phyloP scores from a whole-genome alignment of 768 basidiomycete species.

The Kwoniella europaea region DNA sequence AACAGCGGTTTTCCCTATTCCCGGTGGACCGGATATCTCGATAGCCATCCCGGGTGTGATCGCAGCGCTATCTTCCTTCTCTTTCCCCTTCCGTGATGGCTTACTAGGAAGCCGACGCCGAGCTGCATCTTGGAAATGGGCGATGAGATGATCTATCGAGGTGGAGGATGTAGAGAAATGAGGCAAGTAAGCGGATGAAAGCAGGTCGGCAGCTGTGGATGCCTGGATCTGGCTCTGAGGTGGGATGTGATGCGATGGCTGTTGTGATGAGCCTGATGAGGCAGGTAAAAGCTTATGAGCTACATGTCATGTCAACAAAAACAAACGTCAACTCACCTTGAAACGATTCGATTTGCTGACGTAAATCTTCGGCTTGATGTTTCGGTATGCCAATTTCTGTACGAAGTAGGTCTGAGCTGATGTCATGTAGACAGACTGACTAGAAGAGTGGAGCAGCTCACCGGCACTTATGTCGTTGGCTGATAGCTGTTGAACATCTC shows the following conservation, averaged over 20 bases:
- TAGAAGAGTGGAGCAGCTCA: conserved; percentile 19
- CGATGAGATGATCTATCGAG: conserved; percentile 46
- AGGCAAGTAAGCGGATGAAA: conserved; percentile 21
- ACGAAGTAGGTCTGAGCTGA: no score
- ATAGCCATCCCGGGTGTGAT: conserved; percentile 49
- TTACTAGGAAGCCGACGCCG: not conserved
- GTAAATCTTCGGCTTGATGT: conserved; percentile 43
- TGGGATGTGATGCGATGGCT: not conserved
- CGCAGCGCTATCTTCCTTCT: conserved; percentile 26
- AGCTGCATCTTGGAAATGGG: not conserved
- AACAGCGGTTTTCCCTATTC: conserved; percentile 51
- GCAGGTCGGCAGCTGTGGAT: conserved; percentile 34
- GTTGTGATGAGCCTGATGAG: not conserved
- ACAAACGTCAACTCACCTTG: conserved; percentile 29
- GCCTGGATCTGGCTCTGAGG: conserved; percentile 23
- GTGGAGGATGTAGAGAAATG: conserved; percentile 41
- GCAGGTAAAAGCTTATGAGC: not conserved
- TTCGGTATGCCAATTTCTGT: conserved; percentile 42
- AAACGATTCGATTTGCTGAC: conserved; percentile 30
- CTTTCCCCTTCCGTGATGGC: conserved; percentile 18
- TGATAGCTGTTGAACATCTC: conserved; percentile 31
- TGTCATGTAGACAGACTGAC: no score
- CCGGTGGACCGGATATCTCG: conserved; percentile 55
- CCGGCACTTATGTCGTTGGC: conserved; percentile 42
- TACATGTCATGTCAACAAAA: not conserved